A percentile compares a stretch with the other conserved stretches of the same genome.
Conservation (phyloP, 805 yeast genomes). For the Blastobotrys attinorum region DNA sequence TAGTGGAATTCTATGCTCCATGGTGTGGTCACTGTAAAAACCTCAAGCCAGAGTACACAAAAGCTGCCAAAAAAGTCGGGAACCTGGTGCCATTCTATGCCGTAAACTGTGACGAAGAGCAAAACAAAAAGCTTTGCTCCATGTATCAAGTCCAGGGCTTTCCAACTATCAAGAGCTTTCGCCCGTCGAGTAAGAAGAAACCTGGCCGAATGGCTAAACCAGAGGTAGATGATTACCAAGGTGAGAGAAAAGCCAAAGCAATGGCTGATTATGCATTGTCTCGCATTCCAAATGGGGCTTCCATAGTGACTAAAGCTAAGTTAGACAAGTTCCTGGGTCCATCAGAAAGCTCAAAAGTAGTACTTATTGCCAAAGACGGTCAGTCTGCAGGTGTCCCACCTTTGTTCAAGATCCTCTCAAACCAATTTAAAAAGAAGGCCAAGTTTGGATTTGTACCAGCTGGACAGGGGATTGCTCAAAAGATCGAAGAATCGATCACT, state of each 20-base stretch:
- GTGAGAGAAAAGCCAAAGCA: conserved; percentile 23
- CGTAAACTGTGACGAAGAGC: conserved; percentile 72
- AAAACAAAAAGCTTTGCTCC: conserved; percentile 63
- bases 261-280: conserved; percentile 22
- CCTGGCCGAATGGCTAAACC: conserved; percentile 15
- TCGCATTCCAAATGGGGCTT: conserved; percentile 25
- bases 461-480: conserved; percentile 8
- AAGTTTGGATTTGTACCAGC: conserved; percentile 24
- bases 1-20: conserved; percentile 91
- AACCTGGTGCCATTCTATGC: conserved; percentile 40
- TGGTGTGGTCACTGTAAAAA: conserved; percentile 94
- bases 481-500: conserved; percentile 14
- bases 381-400: conserved; percentile 25
- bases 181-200: conserved; percentile 59
- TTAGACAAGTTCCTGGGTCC: conserved; percentile 20
- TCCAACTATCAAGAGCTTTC: conserved; percentile 76
- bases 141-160: conserved; percentile 61
- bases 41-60: conserved; percentile 52
- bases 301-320: conserved; percentile 16
- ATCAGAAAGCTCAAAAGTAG: conserved; percentile 19
- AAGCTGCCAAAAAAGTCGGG: conserved; percentile 53
- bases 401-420: conserved; percentile 24
- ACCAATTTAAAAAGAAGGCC: conserved; percentile 22
- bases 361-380: conserved; percentile 22
- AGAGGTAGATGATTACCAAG: conserved; percentile 23